Base-by-base conservation (phyloP, 176 grass and related monocot species). In the Chrysopogon serrulatus region DNA sequence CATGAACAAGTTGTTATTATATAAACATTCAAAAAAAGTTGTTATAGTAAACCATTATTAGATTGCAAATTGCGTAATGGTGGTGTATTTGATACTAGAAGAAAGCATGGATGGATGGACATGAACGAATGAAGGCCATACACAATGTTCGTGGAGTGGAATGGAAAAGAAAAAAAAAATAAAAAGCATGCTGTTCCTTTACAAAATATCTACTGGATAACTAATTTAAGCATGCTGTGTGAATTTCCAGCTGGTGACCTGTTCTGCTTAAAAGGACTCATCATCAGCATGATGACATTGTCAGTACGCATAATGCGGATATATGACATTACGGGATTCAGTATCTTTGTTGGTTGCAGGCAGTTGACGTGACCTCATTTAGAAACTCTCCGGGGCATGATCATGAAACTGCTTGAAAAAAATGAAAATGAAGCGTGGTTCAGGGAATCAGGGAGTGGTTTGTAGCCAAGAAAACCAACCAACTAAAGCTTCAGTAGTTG, bases 351-450 rank as follows among this genome's bases (percentile, higher is more conserved):
- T 79, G 30, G 65, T 37, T 62, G 66, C 21, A 72, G 61, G 76
- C 84, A 49, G 53, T 72, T 72, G 65, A 62, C 27, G 65, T 23
- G 13, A 85, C 51, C 64, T 64, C 41, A 30, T 64, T 62, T 80
- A 67, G 85, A 47, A 76, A 56, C 62, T 21, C 62, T 15, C 7
- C 56, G n/a, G 68, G 5, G 32, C 3, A 7, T 57, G n/a, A 35
- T 31, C 6, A 37, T 0, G 12, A 19, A 32, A 10, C 27, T 49
- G 63, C 43, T 54, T 41, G 2, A 35, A 53, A n/a, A n/a, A 23
- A 53, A 0, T 19, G 16, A 49, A 21, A 51, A 21, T 1, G n/a
- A 54, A 23, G 21, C 51, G 8, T n/a, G 51, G 19, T 54, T 23
- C 51, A 54, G 49, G 48, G 48, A 51, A 51, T 21, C 48, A 13